These are phyloP conservation scores for Geotrichum carabidarum DNA, from an alignment of 1,139 yeast genomes.

Conservation along the genomic window DNA sequence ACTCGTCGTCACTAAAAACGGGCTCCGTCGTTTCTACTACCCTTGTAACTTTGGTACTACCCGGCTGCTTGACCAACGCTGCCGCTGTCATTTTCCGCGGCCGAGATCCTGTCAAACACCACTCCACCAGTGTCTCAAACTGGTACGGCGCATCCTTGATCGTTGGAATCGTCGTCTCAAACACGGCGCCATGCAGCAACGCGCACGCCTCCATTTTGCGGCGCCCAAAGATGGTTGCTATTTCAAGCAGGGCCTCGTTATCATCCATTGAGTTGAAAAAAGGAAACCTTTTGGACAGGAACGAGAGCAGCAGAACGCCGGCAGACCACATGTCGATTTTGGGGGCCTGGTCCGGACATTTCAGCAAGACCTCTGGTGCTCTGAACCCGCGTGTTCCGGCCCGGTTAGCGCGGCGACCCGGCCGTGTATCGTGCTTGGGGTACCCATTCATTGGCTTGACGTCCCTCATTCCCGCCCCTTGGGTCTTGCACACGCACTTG, in stretches of 20 bases:
- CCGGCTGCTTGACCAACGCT: neutral
- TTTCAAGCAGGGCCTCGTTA: slow-evolving; percentile 81
- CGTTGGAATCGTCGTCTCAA: slow-evolving; percentile 59
- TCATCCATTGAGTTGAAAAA: slow-evolving; percentile 88
- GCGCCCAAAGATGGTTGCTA: slow-evolving; percentile 74
- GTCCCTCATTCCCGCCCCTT: slow-evolving; percentile 6
- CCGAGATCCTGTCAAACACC: slow-evolving; percentile 32
- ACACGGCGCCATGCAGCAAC: slow-evolving; percentile 78
- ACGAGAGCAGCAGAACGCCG: slow-evolving; percentile 74
- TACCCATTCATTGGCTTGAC: slow-evolving; percentile 31
- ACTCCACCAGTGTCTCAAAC: slow-evolving; percentile 35
- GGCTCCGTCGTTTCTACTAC: neutral
- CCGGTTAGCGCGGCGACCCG: slow-evolving; percentile 88
- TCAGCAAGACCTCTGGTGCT: slow-evolving; percentile 88
- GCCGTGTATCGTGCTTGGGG: slow-evolving; percentile 44
- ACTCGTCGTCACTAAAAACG: slow-evolving; percentile 29
- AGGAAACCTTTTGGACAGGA: slow-evolving; percentile 72
- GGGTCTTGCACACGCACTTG: slow-evolving; percentile 14
- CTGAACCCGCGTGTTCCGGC: slow-evolving; percentile 97
- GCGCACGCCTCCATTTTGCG: slow-evolving; percentile 71
- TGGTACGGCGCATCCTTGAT: slow-evolving; percentile 8
- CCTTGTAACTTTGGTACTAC: neutral
- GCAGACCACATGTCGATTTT: slow-evolving; percentile 90
- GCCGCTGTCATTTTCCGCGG: slow-evolving; percentile 12
- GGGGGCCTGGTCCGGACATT: slow-evolving; percentile 77